Conservation (phyloP, 257 asterid species). For the Nicotiana attenuata region DNA sequence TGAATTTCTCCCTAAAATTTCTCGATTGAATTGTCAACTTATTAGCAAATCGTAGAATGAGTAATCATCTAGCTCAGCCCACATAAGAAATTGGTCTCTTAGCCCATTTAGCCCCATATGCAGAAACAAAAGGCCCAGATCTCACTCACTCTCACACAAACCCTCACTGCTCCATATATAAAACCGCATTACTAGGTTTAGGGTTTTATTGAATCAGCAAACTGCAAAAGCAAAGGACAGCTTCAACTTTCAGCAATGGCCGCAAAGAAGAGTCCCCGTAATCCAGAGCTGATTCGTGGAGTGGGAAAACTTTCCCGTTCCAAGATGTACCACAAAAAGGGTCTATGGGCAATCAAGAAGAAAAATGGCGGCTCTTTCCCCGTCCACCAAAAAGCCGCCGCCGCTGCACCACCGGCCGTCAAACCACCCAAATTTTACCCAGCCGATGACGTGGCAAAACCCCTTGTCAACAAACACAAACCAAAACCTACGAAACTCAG, state of each 20-base stretch:
- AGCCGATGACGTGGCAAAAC: slow-evolving; percentile 13
- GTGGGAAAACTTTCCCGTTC: slow-evolving; percentile 11
- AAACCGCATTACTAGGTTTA: neutral
- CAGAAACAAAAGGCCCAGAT: neutral
- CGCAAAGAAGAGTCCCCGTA: slow-evolving; percentile 14
- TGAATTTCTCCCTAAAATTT: too few species aligned
- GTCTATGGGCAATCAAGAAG: slow-evolving; percentile 17
- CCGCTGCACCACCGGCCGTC: neutral
- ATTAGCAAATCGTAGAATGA: too few species aligned
- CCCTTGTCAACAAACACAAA: slow-evolving; percentile 14
- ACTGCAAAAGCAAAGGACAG: neutral
- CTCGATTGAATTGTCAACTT: too few species aligned
- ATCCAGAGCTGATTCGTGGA: slow-evolving; percentile 11
- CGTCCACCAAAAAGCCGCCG: neutral
- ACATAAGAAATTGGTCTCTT: neutral
- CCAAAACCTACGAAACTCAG: neutral
- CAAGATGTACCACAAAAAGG: slow-evolving; percentile 18
- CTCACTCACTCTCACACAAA: neutral
- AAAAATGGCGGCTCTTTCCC: slow-evolving; percentile 11
- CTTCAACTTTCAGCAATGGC: slow-evolving; percentile 6
- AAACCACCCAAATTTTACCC: slow-evolving; percentile 13
- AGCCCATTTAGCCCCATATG: neutral
- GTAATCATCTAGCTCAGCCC: neutral
- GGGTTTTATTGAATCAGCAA: neutral
- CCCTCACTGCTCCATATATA: neutral